Evolutionary conservation across 768 basidiomycete genomes (phyloP).

Genomic region (Xerocomellus chrysenteron): DNA sequence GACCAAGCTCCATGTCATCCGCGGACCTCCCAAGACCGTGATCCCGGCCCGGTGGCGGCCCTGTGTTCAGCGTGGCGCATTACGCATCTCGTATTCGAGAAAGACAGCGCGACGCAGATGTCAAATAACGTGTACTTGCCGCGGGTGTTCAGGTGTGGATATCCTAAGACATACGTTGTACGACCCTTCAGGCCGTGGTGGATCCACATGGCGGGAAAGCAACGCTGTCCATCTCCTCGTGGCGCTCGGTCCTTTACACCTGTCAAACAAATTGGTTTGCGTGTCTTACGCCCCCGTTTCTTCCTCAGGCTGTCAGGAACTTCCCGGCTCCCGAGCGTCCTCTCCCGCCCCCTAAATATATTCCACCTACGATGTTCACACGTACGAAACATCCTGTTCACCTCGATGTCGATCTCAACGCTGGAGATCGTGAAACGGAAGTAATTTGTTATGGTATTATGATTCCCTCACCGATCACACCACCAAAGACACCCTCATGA

Average conservation of each 20-base stretch:
- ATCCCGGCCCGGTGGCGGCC: constrained; percentile 1
- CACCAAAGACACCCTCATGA: constrained; percentile 1
- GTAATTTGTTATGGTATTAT: constrained; percentile 15
- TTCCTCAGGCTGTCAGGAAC: constrained; percentile 13
- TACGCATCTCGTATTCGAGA: constrained; percentile 11
- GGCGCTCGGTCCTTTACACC: constrained; percentile 4
- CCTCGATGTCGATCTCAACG: constrained; percentile 15
- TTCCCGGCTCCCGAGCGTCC: constrained; percentile 6
- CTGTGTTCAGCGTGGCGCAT: constrained; percentile 10
- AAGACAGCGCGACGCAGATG: constrained; percentile 5
- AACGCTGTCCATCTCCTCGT: constrained; percentile 7
- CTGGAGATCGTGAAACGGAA: constrained; percentile 15
- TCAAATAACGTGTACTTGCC: constrained; percentile 5
- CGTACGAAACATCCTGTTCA: constrained; percentile 7
- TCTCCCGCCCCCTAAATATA: constrained; percentile 6
- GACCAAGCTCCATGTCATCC: constrained; percentile 20
- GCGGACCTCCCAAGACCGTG: constrained; percentile 19
- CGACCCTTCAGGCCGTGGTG: background rate
- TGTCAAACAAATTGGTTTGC: background rate
- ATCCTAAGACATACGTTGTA: constrained; percentile 1
- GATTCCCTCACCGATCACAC: constrained; percentile 16
- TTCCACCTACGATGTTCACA: constrained; percentile 17
- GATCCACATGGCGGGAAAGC: constrained; percentile 1
- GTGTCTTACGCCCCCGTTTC: background rate
- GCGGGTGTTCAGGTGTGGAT: background rate